These are phyloP conservation scores for Kluyveromyces sp. DNA, from an alignment of 1,139 yeast species.

Conservation along the genomic window DNA sequence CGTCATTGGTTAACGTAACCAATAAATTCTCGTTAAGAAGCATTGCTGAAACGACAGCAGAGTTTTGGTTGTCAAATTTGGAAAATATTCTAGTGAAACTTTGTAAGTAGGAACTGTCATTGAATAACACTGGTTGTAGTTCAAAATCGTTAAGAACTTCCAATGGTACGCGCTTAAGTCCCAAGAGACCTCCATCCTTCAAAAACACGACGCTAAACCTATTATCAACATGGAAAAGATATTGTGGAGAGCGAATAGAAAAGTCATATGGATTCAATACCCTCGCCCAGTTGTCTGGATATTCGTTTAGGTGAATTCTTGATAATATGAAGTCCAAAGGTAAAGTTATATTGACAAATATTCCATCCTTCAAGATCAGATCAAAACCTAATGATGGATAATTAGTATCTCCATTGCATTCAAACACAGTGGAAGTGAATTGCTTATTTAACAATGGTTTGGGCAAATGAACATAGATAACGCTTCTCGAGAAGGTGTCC, in stretches of 20 bases:
- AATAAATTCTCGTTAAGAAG: slow-evolving; percentile 17
- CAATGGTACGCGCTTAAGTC: slow-evolving; percentile 34
- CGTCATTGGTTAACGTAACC: slow-evolving; percentile 23
- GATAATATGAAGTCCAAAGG: slow-evolving; percentile 24
- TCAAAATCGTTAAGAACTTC: slow-evolving; percentile 29
- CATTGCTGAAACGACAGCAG: slow-evolving; percentile 21
- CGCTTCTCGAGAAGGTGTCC: slow-evolving; percentile 15
- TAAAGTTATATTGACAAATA: slow-evolving; percentile 30
- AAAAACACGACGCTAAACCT: slow-evolving; percentile 46
- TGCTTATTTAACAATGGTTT: slow-evolving; percentile 20
- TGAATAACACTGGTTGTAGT: slow-evolving; percentile 46
- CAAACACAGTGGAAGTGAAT: slow-evolving; percentile 17
- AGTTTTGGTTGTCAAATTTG: slow-evolving; percentile 11
- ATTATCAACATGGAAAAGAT: slow-evolving; percentile 41
- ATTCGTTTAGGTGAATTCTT: slow-evolving; percentile 6
- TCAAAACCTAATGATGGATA: slow-evolving; percentile 10
- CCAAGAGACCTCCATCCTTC: slow-evolving; percentile 64
- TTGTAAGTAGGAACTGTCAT: slow-evolving; percentile 46
- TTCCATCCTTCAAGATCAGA: slow-evolving; percentile 27
- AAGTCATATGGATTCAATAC: slow-evolving; percentile 68
- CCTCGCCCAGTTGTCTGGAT: slow-evolving; percentile 42
- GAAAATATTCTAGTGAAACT: slow-evolving; percentile 31
- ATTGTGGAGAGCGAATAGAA: slow-evolving; percentile 57
- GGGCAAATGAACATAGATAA: slow-evolving; percentile 22
- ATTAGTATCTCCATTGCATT: slow-evolving; percentile 11